Conservation (phyloP, 345 rosid species). For the rapeseed (Brassica napus) region DNA sequence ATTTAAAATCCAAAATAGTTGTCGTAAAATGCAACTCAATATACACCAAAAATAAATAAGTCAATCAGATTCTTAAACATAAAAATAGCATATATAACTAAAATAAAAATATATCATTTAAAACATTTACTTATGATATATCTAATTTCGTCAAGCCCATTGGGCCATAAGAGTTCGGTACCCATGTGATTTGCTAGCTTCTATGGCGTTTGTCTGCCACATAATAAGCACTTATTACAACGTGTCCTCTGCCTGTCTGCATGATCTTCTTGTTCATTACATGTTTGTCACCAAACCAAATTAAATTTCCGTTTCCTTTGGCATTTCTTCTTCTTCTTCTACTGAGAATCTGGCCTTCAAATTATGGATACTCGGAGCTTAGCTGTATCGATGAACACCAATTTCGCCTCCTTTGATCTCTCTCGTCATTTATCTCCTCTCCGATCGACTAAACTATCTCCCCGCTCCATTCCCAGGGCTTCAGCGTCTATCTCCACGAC, state of each 20-base stretch:
- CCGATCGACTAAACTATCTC: constrained; percentile 14
- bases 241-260: constrained; percentile 15
- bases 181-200: not conserved
- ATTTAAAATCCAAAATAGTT: too few relatives aligned
- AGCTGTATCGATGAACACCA: constrained; percentile 15
- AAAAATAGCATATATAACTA: too few relatives aligned
- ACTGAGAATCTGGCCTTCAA: constrained; percentile 13
- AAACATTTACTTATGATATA: too few relatives aligned
- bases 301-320: not conserved
- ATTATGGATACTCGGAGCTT: constrained; percentile 30
- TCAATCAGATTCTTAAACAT: too few relatives aligned
- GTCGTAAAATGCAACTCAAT: too few relatives aligned
- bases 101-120: too few relatives aligned
- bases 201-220: not conserved
- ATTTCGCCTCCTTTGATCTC: constrained; percentile 31
- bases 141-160: not conserved
- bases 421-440: constrained; percentile 18
- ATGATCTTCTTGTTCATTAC: not conserved
- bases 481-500: constrained; percentile 41
- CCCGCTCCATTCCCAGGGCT: constrained; percentile 32
- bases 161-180: not conserved
- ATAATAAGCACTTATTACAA: not conserved
- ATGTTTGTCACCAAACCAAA: not conserved
- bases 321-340: not conserved
- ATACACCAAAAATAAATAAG: too few relatives aligned